Evolutionary conservation across 495 filamentous ascomycete species (phyloP).

Genomic region (Tuber borchii): DNA sequence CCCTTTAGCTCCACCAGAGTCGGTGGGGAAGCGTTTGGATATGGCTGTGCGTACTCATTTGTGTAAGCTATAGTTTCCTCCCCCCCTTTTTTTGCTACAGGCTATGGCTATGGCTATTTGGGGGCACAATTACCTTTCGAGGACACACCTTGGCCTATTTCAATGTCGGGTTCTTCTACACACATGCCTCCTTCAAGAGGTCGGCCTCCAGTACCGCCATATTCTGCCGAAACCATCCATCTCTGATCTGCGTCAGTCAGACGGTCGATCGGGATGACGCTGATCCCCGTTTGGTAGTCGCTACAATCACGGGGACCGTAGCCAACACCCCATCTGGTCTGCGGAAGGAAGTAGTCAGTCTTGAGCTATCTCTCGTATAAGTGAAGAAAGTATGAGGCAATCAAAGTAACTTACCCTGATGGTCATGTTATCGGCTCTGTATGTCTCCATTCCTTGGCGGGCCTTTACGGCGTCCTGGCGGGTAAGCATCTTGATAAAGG

Average conservation of each 20-base stretch:
- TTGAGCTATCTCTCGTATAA: not conserved
- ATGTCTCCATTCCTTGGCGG: conserved; percentile 84
- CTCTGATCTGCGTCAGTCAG: conserved; percentile 93
- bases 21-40: conserved; percentile 42
- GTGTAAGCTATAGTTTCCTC: conserved; percentile 1
- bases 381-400: not conserved
- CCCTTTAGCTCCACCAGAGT: conserved; percentile 41
- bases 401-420: conserved; percentile 58
- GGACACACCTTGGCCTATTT: conserved; percentile 93
- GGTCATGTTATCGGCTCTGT: conserved; percentile 63
- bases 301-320: conserved; percentile 96
- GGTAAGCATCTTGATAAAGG: conserved; percentile 96
- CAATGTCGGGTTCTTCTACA: conserved; percentile 95
- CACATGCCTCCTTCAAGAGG: conserved; percentile 75
- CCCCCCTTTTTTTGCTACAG: not conserved
- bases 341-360: conserved; percentile 38
- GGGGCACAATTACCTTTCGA: conserved; percentile 55
- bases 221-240: conserved; percentile 94
- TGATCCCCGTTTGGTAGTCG: conserved; percentile 87
- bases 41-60: conserved; percentile 28
- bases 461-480: conserved; percentile 76
- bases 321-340: conserved; percentile 96
- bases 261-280: conserved; percentile 82
- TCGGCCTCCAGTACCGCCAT: conserved; percentile 81
- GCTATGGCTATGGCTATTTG: not conserved